Percentiles rank a stretch among this genome's conserved stretches.
These are phyloP conservation scores for Sugiyamaella marilandica DNA, from an alignment of 805 yeast genomes.

Conservation along the genomic window DNA sequence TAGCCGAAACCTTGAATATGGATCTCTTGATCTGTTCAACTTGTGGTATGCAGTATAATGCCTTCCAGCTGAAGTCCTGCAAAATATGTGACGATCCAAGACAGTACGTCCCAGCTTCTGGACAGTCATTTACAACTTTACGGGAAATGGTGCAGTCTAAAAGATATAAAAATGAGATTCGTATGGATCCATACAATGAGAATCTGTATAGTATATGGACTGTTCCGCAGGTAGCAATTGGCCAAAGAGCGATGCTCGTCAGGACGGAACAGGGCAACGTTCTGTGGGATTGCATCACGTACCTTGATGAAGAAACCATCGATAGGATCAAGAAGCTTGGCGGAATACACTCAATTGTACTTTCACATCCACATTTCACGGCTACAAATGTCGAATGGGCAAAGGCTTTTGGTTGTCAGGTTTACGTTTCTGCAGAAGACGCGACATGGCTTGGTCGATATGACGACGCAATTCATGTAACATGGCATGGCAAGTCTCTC, in stretches of 20 bases:
- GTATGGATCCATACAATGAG: slow-evolving; percentile 7
- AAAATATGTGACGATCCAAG: not conserved
- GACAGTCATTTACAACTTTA: not conserved
- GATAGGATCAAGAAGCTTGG: not conserved
- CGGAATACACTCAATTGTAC: slow-evolving; percentile 18
- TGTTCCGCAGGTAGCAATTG: slow-evolving; percentile 19
- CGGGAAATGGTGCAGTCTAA: not conserved
- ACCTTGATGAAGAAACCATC: not conserved
- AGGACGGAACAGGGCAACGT: slow-evolving; percentile 18
- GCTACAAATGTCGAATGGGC: slow-evolving; percentile 22
- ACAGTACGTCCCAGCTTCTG: not conserved
- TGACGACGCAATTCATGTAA: not conserved
- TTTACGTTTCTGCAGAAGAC: slow-evolving; percentile 16
- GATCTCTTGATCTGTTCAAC: not conserved
- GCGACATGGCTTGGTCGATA: slow-evolving; percentile 9
- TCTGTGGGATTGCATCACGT: slow-evolving; percentile 19
- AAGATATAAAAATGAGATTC: slow-evolving; percentile 12
- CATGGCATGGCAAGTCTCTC: not conserved
- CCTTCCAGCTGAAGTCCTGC: not conserved
- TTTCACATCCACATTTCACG: slow-evolving; percentile 24
- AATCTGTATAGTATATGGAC: slow-evolving; percentile 17
- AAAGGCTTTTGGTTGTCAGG: slow-evolving; percentile 17
- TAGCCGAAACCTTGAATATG: not conserved
- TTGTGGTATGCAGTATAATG: not conserved
- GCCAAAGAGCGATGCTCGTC: slow-evolving; percentile 21